Evolutionary conservation across 2,329 filamentous ascomycete genomes (phyloP), one percentile per base, ranked within the genome.

Genomic region (Verticillium dahliae): DNA sequence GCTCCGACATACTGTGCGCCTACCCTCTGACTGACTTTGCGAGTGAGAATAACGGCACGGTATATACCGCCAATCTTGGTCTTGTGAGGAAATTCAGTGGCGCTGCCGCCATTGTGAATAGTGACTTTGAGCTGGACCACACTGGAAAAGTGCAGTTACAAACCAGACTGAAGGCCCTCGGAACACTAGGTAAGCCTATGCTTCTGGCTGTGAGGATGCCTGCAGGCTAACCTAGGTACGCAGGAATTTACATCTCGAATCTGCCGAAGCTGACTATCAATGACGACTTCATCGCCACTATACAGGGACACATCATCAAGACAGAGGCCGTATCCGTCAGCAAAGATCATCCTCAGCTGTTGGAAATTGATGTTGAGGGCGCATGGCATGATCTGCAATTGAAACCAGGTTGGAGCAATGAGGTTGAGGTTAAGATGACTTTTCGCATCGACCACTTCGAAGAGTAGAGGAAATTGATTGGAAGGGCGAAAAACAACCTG

Each of bases 11-110:
- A 60, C 78, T 97, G 9, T 89, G 88, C 0, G 90, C 90, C 0
- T 90, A 89, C 65, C 88, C 90, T 0, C 73, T 92, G 1, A 79
- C 80, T 1, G 73, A 78, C 0, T 87, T 94, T 65, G 73, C 76
- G 1, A 77, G 76, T n/a, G 72, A 78, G 56, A 69, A 69, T 1
- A 70, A 70, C 55, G 69, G 77, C 41, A 65, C 72, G 22, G 76
- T 88, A 0, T 76, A 76, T 54, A 79, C 93, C 1, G 87, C 91
- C 0, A 87, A 89, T 18, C 74, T 98, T 1, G 94, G 94, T 0
- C 78, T 98, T 1, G 66, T 96, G 3, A 90, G 85, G 2, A 97
- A 97, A 74, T 96, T 98, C 90, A 92, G 92, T 0, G 94, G 92
- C 0, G 86, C 89, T 1, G 92, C 91, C 1, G 92, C 92, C 0